These are phyloP conservation scores for Fusarium sp. DNA, from an alignment of 2,329 filamentous ascomycete species.

Conservation along the genomic window DNA sequence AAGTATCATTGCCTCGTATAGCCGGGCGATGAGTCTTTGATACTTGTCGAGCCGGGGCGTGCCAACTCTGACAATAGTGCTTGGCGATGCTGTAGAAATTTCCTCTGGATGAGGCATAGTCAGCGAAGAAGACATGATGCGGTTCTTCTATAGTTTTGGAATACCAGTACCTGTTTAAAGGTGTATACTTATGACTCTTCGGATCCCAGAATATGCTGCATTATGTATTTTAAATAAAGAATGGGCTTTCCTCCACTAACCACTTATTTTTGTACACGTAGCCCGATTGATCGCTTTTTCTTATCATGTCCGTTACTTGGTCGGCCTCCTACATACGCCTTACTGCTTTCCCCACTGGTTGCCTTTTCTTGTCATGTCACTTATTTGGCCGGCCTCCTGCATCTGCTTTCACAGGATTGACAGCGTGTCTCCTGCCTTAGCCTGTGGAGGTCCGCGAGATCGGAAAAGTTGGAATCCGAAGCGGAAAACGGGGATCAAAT, in stretches of 20 bases:
- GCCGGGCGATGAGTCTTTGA: not conserved
- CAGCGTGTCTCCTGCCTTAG: not conserved
- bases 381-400: not conserved
- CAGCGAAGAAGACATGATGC: not conserved
- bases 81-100: not conserved
- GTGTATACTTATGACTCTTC: not conserved
- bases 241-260: not conserved
- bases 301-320: not conserved
- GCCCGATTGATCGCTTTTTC: not conserved
- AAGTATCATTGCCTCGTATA: slow-evolving; percentile 1
- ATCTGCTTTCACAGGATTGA: not conserved
- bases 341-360: not conserved
- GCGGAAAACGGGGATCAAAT: no score
- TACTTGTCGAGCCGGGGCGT: not conserved
- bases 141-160: not conserved
- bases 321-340: not conserved
- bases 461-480: no score
- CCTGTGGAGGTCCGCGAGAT: no score
- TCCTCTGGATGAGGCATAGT: not conserved
- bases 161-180: not conserved
- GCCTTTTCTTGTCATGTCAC: not conserved
- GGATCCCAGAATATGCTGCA: not conserved
- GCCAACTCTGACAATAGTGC: not conserved
- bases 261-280: not conserved
- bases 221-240: not conserved